Evolutionary conservation across 805 yeast genomes (phyloP).

Genomic region (Debaryomyces castellii): DNA sequence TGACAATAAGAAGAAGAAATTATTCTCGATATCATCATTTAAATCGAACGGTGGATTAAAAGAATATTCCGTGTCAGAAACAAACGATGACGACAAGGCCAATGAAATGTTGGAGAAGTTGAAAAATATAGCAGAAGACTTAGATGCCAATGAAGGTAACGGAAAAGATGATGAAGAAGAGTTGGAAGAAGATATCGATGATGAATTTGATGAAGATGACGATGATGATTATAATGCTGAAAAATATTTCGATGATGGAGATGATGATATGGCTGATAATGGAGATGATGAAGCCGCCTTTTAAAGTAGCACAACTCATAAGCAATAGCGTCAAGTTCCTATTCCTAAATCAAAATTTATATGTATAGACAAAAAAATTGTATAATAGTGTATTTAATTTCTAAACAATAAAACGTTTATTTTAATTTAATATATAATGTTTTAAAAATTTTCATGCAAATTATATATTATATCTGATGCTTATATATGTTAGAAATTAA

Average conservation of each 20-base stretch:
- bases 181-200: constrained; percentile 60
- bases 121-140: constrained; percentile 44
- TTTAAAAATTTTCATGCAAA: not conserved
- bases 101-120: constrained; percentile 43
- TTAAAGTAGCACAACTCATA: constrained; percentile 21
- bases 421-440: not conserved
- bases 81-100: constrained; percentile 34
- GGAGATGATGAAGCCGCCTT: constrained; percentile 76
- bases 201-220: constrained; percentile 70
- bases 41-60: constrained; percentile 39
- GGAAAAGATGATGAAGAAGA: constrained; percentile 43
- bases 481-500: constrained; percentile 7
- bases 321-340: not conserved
- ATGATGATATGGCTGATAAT: constrained; percentile 54
- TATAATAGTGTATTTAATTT: constrained; percentile 4
- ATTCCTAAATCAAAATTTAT: not conserved
- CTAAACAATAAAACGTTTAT: constrained; percentile 1
- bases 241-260: constrained; percentile 73
- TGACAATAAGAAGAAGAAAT: constrained; percentile 51
- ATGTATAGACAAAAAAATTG: not conserved
- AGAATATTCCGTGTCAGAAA: constrained; percentile 27
- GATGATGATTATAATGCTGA: constrained; percentile 82
- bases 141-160: constrained; percentile 34
- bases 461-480: not conserved
- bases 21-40: constrained; percentile 40